Percentiles rank a stretch among this genome's conserved stretches.
Evolutionary conservation across 495 filamentous ascomycete species (phyloP).

Genomic region (Podospora anserina): DNA sequence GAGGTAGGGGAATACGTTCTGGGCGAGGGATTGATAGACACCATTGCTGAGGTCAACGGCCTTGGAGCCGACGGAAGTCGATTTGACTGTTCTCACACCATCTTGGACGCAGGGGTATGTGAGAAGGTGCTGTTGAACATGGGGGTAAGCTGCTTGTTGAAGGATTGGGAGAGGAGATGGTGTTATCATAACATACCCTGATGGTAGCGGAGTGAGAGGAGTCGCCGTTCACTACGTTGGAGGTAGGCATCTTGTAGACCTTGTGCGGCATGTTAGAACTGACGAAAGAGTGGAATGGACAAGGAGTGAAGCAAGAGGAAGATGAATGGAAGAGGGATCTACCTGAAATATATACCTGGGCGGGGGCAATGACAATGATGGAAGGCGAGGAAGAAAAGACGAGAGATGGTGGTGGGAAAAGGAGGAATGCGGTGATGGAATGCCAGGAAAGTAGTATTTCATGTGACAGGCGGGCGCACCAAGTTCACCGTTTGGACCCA

Average conservation of each 20-base stretch:
- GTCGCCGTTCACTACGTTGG: constrained; percentile 30
- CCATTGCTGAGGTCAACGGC: constrained; percentile 68
- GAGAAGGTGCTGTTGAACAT: constrained; percentile 63
- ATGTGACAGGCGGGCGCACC: neutral
- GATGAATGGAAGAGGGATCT: neutral
- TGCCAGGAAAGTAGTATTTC: constrained; percentile 11
- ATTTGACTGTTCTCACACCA: constrained; percentile 70
- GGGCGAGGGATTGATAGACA: constrained; percentile 59
- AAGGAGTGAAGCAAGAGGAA: neutral
- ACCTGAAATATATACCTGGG: neutral
- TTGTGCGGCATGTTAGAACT: constrained; percentile 22
- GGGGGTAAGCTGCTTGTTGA: constrained; percentile 6
- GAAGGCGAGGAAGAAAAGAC: neutral
- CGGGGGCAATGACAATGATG: neutral
- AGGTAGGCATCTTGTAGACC: constrained; percentile 25
- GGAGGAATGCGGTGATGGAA: neutral
- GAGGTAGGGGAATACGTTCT: constrained; percentile 75
- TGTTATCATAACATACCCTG: constrained; percentile 21
- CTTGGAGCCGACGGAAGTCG: constrained; percentile 74
- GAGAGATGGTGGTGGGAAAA: neutral
- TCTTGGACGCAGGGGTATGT: constrained; percentile 85
- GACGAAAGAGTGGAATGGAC: neutral
- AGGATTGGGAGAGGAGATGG: too few relatives aligned
- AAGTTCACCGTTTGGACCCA: neutral
- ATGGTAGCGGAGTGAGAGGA: constrained; percentile 28